phyloP scores from a whole-genome alignment of 169 alveolate species.

The Plasmodium sp. region DNA sequence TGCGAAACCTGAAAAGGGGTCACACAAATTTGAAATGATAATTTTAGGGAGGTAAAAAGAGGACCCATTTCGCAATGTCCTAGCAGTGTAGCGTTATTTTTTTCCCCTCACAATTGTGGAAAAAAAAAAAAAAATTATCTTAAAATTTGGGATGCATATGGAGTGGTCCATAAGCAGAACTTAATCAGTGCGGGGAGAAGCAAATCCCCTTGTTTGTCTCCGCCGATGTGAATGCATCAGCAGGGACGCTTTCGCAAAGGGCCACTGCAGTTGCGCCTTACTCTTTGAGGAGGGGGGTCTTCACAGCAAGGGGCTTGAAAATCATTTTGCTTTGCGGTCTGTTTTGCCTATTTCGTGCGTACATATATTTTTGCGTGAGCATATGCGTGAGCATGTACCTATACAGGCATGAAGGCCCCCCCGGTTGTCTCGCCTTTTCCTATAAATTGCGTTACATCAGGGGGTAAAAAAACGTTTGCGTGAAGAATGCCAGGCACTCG shows the following conservation, averaged over 20 bases:
- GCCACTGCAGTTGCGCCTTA: background rate
- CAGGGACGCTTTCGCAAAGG: background rate
- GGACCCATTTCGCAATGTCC: background rate
- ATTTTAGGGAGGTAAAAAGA: background rate
- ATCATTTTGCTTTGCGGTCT: slow-evolving; percentile 14
- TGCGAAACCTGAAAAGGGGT: slow-evolving; percentile 12
- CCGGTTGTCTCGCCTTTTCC: background rate
- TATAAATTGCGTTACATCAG: background rate
- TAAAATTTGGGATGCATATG: background rate
- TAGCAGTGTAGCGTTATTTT: background rate
- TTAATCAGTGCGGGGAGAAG: background rate
- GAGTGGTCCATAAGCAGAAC: background rate
- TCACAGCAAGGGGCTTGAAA: slow-evolving; percentile 15
- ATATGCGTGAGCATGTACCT: background rate
- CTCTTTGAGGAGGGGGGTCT: slow-evolving; percentile 38
- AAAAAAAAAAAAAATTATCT: background rate
- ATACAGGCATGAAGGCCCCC: background rate
- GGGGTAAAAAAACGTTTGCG: background rate
- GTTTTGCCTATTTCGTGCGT: background rate
- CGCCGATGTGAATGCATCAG: background rate
- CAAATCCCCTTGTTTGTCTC: background rate
- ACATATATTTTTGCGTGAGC: background rate
- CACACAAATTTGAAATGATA: background rate
- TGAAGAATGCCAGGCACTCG: background rate
- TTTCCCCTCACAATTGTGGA: background rate